A percentile compares a stretch with the other conserved stretches of the same genome.
phyloP scores from a whole-genome alignment of 306 rosid species.

The Cucurbita maxima region DNA sequence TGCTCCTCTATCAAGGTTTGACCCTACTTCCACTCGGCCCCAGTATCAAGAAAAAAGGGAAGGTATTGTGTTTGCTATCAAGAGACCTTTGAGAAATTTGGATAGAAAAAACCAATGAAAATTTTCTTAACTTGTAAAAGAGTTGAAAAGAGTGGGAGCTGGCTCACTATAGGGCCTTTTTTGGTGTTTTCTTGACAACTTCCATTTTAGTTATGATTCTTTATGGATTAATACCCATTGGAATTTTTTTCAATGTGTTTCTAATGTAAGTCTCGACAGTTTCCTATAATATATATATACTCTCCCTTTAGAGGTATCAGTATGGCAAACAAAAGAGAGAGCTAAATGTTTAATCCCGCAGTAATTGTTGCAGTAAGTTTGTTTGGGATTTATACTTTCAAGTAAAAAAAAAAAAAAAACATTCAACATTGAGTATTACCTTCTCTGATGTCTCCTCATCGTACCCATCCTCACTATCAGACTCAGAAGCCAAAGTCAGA shows the following conservation, averaged over 20 bases:
- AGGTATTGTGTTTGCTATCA: neutral
- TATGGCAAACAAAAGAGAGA: neutral
- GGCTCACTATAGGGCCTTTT: no score
- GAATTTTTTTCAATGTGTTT: no score
- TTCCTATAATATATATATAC: no score
- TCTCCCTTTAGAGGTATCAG: no score
- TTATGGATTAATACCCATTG: no score
- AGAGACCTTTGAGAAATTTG: neutral
- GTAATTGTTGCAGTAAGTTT: neutral
- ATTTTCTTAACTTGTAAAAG: neutral
- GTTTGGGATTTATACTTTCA: neutral
- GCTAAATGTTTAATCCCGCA: neutral
- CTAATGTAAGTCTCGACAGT: no score
- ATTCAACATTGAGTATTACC: slow-evolving; percentile 29
- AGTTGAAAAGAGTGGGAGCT: no score
- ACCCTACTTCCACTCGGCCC: neutral
- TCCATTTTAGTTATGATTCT: no score
- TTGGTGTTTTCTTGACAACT: no score
- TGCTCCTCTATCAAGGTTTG: neutral
- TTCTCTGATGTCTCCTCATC: slow-evolving; percentile 37
- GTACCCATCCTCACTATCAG: slow-evolving; percentile 38
- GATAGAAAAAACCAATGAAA: neutral
- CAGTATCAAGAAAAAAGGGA: neutral
- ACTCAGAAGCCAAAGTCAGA: slow-evolving; percentile 39
- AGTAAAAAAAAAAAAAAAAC: neutral